A percentile compares a stretch with the other conserved stretches of the same genome.
Evolutionary conservation across 139 green algal species (phyloP).

Genomic region (Ettlia oleoabundans): DNA sequence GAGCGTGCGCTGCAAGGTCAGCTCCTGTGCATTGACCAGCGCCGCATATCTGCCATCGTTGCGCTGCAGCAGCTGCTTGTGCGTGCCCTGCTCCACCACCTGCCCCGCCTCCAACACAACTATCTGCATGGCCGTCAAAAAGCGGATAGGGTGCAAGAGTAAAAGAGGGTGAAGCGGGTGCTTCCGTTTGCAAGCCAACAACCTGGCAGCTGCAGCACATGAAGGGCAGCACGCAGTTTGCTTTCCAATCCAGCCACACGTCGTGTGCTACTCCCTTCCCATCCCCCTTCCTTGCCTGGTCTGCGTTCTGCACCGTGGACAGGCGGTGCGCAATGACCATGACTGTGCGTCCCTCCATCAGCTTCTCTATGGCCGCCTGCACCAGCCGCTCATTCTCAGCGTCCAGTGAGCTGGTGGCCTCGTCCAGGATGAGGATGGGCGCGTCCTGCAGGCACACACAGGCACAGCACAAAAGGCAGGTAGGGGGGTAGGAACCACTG

Average conservation of each 20-base stretch:
- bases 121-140: too few species aligned
- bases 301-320: slow-evolving; percentile 70
- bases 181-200: not conserved
- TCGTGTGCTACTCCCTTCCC: not conserved
- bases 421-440: slow-evolving; percentile 74
- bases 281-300: slow-evolving; percentile 36
- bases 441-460: slow-evolving; percentile 36
- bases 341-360: slow-evolving; percentile 63
- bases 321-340: slow-evolving; percentile 76
- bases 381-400: slow-evolving; percentile 60
- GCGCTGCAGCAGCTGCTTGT: slow-evolving; percentile 53
- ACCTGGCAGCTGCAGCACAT: not conserved
- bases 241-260: too few species aligned
- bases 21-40: slow-evolving; percentile 52
- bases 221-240: not conserved
- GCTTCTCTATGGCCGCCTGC: slow-evolving; percentile 59
- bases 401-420: slow-evolving; percentile 68
- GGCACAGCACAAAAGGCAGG: not conserved
- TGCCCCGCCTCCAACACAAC: slow-evolving; percentile 62
- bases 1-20: slow-evolving; percentile 43
- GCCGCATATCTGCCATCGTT: slow-evolving; percentile 49
- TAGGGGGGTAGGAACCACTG: too few species aligned
- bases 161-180: not conserved
- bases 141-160: not conserved
- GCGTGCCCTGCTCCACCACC: slow-evolving; percentile 58